A percentile compares a stretch with the other conserved stretches of the same genome.
phyloP scores from a whole-genome alignment of 768 basidiomycete species.

The Dacryopinax primogenitus region DNA sequence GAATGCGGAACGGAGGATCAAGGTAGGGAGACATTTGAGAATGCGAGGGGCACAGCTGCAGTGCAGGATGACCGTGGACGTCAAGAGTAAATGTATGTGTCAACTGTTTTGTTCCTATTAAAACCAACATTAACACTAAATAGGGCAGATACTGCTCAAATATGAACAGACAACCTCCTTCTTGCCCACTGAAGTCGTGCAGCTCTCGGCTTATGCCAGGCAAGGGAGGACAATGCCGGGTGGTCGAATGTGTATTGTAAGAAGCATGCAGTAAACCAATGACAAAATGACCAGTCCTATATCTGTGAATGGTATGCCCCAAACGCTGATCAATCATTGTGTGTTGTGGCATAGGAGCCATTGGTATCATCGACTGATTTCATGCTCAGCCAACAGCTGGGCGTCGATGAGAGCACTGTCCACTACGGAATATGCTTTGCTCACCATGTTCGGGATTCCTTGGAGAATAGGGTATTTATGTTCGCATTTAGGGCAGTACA shows the following conservation, averaged over 20 bases:
- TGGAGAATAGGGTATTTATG: constrained; percentile 83
- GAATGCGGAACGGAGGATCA: not conserved
- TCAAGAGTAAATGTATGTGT: not conserved
- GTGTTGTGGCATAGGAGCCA: not conserved
- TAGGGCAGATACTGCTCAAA: too few species aligned
- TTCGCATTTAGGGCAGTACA: constrained; percentile 86
- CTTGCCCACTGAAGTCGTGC: too few species aligned
- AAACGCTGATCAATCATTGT: not conserved
- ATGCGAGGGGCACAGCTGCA: not conserved
- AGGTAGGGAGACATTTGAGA: not conserved
- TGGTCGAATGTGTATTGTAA: too few species aligned
- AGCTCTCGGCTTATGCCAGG: too few species aligned
- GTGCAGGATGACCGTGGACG: not conserved
- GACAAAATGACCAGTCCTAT: not conserved
- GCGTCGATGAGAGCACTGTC: constrained; percentile 7
- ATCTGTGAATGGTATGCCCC: not conserved
- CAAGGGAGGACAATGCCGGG: too few species aligned
- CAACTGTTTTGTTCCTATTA: not conserved
- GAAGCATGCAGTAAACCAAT: too few species aligned
- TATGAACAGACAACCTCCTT: too few species aligned
- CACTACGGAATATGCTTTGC: not conserved
- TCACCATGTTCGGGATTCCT: constrained; percentile 96
- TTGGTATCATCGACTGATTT: constrained; percentile 34
- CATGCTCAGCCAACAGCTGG: constrained; percentile 84
- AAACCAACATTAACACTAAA: not conserved